phyloP scores from a whole-genome alignment of 73 alveolate genomes.

The Paramecium primaurelia region DNA sequence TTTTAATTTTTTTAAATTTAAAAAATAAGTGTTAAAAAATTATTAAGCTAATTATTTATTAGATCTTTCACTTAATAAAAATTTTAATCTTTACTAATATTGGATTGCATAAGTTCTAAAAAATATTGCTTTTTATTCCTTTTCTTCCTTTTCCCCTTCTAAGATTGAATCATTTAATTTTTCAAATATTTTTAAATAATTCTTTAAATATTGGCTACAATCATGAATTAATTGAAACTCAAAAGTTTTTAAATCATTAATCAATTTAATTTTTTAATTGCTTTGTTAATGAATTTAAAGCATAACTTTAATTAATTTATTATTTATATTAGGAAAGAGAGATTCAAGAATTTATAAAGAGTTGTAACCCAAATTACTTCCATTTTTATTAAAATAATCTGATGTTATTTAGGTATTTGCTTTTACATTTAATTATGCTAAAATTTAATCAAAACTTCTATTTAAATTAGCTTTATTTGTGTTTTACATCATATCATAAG shows the following conservation, averaged over 20 bases:
- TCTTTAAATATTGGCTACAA: background rate
- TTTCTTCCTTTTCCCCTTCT: background rate
- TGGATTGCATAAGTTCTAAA: background rate
- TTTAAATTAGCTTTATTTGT: background rate
- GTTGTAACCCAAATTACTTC: background rate
- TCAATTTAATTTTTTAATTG: background rate
- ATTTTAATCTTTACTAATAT: background rate
- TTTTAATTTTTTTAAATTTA: background rate
- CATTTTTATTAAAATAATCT: background rate
- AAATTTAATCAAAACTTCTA: background rate
- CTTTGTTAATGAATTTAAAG: background rate
- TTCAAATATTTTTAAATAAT: background rate
- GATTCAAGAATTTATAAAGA: background rate
- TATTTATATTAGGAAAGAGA: background rate
- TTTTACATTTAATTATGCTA: background rate
- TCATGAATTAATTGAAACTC: background rate
- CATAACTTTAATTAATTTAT: background rate
- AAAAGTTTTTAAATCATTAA: background rate
- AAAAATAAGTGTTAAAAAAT: background rate
- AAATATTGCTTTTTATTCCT: background rate
- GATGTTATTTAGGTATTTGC: background rate
- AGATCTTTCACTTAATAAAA: background rate
- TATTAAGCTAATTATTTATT: background rate
- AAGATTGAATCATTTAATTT: background rate
- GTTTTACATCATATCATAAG: background rate